Evolutionary conservation across 306 rosid genomes (phyloP), one percentile per base, ranked within the genome.

Genomic region (Vigna mungo): DNA sequence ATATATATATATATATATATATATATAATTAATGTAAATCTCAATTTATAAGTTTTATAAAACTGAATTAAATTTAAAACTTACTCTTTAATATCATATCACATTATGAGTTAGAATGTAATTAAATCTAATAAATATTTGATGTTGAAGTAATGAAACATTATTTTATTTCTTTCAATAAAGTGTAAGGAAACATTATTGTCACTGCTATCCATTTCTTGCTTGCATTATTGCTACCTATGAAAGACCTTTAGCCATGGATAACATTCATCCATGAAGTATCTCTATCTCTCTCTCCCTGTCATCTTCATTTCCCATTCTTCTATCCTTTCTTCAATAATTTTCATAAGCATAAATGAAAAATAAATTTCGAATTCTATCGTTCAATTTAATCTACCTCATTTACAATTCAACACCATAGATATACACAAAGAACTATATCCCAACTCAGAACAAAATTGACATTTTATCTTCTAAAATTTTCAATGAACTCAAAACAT

Each of bases 161-260:
- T 78, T 39, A 43, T 68, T 78, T 12, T 10, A 3, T 44, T 39
- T 41, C 2, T 9, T 9, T 41, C 0, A 2, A 8, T 0, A 11
- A 9, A 10, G 14, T 44, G 5, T 44, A 2, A 44, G 4, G 15
- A 49, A 13, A 51, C 59, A 60, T 83, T 27, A 52, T 74, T 78
- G 23, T 68, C 74, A 83, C 11, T 18, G 44, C 49, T 34, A 52
- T 58, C 73, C 13, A 71, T 78, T 47, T 64, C 9, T 78, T 34
- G 34, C 18, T 67, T 74, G 69, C 59, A 74, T 83, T 73, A 74
- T 78, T 83, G 63, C 68, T 67, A 67, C 70, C 64, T 71, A 64
- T 82, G 7, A 59, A 65, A 55, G 20, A 30, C 34, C 34, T 14
- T 72, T 55, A 23, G 12, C 49, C 62, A 54, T 44, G 75, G 56